Base-by-base conservation (phyloP, 108 stramenopile genomes). In the Cyclotella baltica region DNA sequence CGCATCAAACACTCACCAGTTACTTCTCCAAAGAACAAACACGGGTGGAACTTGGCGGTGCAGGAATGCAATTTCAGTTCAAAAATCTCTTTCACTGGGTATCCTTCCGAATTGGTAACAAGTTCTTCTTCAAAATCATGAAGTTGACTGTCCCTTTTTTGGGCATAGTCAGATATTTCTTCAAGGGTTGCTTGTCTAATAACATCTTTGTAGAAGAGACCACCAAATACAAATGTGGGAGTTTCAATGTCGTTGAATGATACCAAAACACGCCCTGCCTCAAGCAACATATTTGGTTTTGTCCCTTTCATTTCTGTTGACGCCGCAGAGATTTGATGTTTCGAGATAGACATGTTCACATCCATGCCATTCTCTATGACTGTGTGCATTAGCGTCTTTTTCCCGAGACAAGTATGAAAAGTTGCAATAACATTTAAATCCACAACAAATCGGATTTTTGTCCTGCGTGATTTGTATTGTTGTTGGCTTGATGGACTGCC, bases 21-120 rank as follows among this genome's bases (percentile, higher is more conserved):
- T 15, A 82, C 65, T 72, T 78, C 72, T 5, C 85, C 85, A 37
- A 85, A 71, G 43, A 62, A 52, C 23, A 85, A 69, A 10, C 30
- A 18, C 38, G 85, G 85, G 28, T 75, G 75, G 20, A 84, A 80
- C n/a, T 77, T 71, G 16, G 75, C 34, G 33, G 55, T 62, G 30
- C 69, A 72, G 10, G 59, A 71, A 15, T 46, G 70, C 18, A 84
- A 29, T 43, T 74, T 71, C 46, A 84, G 29, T 35, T 81, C 80
- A 76, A 84, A 84, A 18, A 72, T 67, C 31, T 84, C 83, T 43
- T 76, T 84, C 70, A 76, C 19, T 29, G 83, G 83, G 35, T 77
- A 52, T 19, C 83, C 83, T 13, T 77, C 64, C 43, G 46, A 51
- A 67, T 84, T 80, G 27, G 75, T 65, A 19, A 58, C 79, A 28